Conservation (phyloP, 257 asterid genomes). For the Capsicum rhomboideum region DNA sequence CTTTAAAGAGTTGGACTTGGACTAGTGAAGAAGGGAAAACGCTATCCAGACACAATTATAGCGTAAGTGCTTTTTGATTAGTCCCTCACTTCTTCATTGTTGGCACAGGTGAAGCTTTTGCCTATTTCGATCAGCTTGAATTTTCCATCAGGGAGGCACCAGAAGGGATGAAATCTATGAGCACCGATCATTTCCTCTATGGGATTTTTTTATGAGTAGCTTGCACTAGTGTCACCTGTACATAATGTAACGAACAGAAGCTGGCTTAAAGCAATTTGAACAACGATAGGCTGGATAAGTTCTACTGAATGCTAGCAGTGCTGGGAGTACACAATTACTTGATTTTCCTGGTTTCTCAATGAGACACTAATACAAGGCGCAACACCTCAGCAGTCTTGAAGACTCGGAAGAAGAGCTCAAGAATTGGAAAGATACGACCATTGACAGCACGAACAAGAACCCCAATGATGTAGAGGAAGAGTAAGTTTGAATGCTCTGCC, state of each 20-base stretch:
- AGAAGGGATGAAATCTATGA: conserved; percentile 28
- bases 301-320: conserved; percentile 66
- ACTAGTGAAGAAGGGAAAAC: too few relatives aligned
- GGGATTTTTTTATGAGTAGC: conserved; percentile 65
- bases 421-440: conserved; percentile 9
- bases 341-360: conserved; percentile 36
- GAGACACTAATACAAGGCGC: conserved; percentile 69
- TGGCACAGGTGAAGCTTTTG: conserved; percentile 73
- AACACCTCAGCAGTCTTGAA: conserved; percentile 20
- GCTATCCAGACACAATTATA: conserved; percentile 23
- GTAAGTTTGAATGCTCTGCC: not conserved
- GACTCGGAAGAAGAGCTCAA: conserved; percentile 25
- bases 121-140: conserved; percentile 76
- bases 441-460: not conserved
- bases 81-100: conserved; percentile 72
- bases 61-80: conserved; percentile 59
- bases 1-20: conserved; percentile 69
- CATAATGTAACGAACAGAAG: conserved; percentile 31
- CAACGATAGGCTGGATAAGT: conserved; percentile 39
- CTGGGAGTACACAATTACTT: conserved; percentile 44
- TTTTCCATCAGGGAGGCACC: conserved; percentile 36
- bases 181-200: conserved; percentile 66
- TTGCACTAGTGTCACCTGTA: conserved; percentile 49
- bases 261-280: conserved; percentile 62
- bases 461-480: not conserved